Percentiles rank a stretch among this genome's conserved stretches.
Conservation (phyloP, 192 early-diverging fungal genomes). For the Dimargaris verticillata region DNA sequence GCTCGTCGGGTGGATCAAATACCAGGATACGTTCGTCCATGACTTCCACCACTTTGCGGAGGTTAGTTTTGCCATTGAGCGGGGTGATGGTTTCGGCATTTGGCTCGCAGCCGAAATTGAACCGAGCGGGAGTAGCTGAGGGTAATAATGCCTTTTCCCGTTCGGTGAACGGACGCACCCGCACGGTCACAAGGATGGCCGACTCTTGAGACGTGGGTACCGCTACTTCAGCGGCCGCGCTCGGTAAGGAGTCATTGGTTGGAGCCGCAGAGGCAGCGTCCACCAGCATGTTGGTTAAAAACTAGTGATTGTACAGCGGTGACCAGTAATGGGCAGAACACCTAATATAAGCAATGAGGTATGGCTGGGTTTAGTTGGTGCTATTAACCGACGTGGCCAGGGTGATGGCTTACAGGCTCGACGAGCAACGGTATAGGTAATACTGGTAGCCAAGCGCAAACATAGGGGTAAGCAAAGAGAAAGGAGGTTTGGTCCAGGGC, state of each 20-base stretch:
- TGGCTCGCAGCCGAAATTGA: conserved; percentile 26
- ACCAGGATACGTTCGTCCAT: conserved; percentile 53
- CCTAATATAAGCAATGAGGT: too few species aligned
- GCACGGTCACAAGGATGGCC: conserved; percentile 31
- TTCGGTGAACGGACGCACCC: conserved; percentile 39
- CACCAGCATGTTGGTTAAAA: too few species aligned
- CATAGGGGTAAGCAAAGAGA: too few species aligned
- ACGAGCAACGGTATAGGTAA: too few species aligned
- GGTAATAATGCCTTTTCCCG: conserved; percentile 30
- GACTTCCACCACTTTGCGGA: conserved; percentile 40
- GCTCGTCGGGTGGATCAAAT: conserved; percentile 53
- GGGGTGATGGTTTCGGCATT: conserved; percentile 5
- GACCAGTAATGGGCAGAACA: too few species aligned
- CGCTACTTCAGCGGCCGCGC: too few species aligned
- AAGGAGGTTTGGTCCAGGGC: too few species aligned
- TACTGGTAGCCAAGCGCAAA: too few species aligned
- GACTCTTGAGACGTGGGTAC: conserved; percentile 13
- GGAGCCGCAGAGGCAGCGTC: not conserved
- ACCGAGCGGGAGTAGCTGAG: conserved; percentile 19
- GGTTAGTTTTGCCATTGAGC: conserved; percentile 8
- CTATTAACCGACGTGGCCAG: too few species aligned
- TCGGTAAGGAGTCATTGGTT: not conserved
- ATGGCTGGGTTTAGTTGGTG: too few species aligned
- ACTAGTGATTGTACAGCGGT: too few species aligned
- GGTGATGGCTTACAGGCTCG: too few species aligned